These are phyloP conservation scores for Suillus plorans DNA, from an alignment of 768 basidiomycete species.

Conservation along the genomic window DNA sequence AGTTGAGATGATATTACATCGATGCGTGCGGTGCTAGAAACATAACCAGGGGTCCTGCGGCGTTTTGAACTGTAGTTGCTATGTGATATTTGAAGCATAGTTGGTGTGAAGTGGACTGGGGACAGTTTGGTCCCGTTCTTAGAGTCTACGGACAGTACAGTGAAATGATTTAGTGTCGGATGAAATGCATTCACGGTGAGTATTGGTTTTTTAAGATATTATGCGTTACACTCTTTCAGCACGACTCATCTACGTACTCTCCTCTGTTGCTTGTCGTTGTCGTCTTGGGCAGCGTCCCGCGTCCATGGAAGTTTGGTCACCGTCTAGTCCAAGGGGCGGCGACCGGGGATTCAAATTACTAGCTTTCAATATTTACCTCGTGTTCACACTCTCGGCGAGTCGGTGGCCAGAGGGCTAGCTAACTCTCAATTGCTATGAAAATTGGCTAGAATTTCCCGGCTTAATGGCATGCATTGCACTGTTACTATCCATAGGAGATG, in stretches of 20 bases:
- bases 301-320: neutral
- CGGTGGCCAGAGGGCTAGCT: neutral
- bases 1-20: conserved; percentile 4
- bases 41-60: neutral
- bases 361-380: neutral
- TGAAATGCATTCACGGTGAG: neutral
- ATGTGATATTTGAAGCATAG: neutral
- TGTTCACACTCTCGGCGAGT: neutral
- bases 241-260: neutral
- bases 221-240: neutral
- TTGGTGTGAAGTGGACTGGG: neutral
- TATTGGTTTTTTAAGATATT: neutral
- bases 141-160: neutral
- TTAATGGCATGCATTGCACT: neutral
- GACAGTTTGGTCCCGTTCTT: neutral
- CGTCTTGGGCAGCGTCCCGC: neutral
- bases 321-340: neutral
- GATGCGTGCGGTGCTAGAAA: neutral
- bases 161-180: neutral
- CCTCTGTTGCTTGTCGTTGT: neutral
- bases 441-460: neutral
- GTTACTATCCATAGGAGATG: neutral
- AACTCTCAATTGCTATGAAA: neutral
- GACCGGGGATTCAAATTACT: neutral
- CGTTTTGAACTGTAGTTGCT: neutral